Conservation (phyloP, 2,329 filamentous ascomycete genomes). For the Lachnellula willkommii region DNA sequence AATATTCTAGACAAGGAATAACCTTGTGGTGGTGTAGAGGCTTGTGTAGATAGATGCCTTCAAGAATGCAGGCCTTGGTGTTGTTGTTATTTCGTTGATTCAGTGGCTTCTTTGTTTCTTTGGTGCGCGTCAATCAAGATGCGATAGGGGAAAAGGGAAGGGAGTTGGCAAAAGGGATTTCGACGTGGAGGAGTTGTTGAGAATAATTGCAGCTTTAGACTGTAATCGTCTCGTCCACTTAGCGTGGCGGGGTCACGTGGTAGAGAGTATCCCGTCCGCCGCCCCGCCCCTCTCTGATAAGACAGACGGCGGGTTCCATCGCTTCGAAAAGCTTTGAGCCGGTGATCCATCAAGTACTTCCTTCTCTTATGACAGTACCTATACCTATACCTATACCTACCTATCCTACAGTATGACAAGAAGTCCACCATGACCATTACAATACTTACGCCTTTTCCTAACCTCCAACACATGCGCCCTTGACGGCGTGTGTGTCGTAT, state of each 20-base stretch:
- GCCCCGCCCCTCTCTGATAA: no score
- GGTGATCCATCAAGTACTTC: no score
- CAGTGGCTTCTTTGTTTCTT: no score
- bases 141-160: not conserved
- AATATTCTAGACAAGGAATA: slow-evolving; percentile 4
- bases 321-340: no score
- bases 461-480: no score
- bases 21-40: not conserved
- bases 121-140: no score
- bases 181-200: slow-evolving; percentile 2
- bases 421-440: not conserved
- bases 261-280: not conserved
- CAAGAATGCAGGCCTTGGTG: not conserved
- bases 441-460: not conserved
- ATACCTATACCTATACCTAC: no score
- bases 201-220: slow-evolving; percentile 6
- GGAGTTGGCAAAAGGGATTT: not conserved
- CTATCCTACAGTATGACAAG: no score
- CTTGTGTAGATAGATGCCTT: not conserved
- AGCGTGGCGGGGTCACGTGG: slow-evolving; percentile 2
- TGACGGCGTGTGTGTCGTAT: no score
- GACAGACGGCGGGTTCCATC: no score
- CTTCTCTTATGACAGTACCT: no score
- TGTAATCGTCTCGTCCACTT: not conserved
- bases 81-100: not conserved